Evolutionary conservation across 257 asterid species (phyloP).

Genomic region (Jaltomata sinuosa): DNA sequence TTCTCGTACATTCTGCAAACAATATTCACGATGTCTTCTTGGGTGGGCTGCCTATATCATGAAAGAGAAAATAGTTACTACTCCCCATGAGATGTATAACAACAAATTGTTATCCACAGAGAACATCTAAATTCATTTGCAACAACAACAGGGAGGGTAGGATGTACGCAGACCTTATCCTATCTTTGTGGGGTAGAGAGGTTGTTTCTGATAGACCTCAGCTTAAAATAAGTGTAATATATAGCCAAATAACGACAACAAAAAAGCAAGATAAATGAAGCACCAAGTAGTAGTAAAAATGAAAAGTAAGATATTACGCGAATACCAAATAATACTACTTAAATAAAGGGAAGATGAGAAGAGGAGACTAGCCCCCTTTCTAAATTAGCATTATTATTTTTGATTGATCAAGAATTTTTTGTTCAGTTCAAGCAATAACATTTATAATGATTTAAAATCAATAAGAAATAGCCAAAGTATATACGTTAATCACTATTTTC

Average conservation of each 20-base stretch:
- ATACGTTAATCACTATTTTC: background rate
- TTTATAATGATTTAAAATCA: background rate
- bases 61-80: constrained; percentile 7
- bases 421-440: background rate
- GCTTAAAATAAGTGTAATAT: background rate
- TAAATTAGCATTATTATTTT: background rate
- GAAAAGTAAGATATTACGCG: background rate
- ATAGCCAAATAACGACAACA: background rate
- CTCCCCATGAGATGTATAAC: background rate
- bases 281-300: background rate
- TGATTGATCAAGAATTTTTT: background rate
- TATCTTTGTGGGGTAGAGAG: background rate
- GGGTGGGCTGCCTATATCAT: constrained; percentile 82
- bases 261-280: background rate
- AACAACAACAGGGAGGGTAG: background rate
- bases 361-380: background rate
- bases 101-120: background rate
- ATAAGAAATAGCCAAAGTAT: background rate
- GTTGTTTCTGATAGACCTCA: background rate
- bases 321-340: background rate
- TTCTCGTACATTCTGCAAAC: constrained; percentile 79
- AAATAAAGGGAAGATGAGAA: background rate
- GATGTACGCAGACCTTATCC: background rate
- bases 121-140: background rate
- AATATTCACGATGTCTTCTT: constrained; percentile 81